phyloP scores from a whole-genome alignment of 2,329 filamentous ascomycete genomes.

The Aspergillus ochraceoroseus region DNA sequence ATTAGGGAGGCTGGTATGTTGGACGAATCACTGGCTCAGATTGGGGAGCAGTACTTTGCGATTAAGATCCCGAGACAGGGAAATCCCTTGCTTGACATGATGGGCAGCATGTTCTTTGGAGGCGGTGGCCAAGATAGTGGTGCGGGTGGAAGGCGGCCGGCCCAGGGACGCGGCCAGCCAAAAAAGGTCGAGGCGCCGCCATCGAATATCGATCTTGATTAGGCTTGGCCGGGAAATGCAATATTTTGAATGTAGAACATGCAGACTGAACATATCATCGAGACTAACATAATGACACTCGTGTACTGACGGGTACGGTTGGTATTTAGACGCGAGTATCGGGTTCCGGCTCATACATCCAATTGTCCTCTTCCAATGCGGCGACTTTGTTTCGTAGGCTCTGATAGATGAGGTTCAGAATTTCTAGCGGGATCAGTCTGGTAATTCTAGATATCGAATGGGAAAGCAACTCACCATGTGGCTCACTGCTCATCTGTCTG shows the following conservation, averaged over 20 bases:
- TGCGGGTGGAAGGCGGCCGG: conserved; percentile 31
- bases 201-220: conserved; percentile 45
- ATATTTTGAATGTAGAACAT: conserved; percentile 6
- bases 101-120: conserved; percentile 88
- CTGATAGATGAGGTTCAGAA: conserved; percentile 63
- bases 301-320: conserved; percentile 16
- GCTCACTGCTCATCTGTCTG: conserved; percentile 56
- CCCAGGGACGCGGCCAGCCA: conserved; percentile 32
- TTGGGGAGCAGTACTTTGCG: conserved; percentile 95
- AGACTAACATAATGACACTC: not conserved
- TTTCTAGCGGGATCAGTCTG: conserved; percentile 47
- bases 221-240: conserved; percentile 15
- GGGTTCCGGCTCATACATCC: conserved; percentile 79
- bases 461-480: conserved; percentile 54
- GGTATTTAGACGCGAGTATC: conserved; percentile 44
- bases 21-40: conserved; percentile 75
- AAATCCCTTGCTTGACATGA: conserved; percentile 96
- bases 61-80: conserved; percentile 83
- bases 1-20: conserved; percentile 73
- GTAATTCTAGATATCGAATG: not conserved
- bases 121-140: conserved; percentile 53
- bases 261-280: conserved; percentile 7
- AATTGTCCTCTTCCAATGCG: conserved; percentile 73
- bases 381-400: conserved; percentile 69
- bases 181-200: conserved; percentile 48